Percentiles rank a stretch among this genome's conserved stretches.
Conservation (phyloP, 345 rosid genomes). For the Lepidium didymum region DNA sequence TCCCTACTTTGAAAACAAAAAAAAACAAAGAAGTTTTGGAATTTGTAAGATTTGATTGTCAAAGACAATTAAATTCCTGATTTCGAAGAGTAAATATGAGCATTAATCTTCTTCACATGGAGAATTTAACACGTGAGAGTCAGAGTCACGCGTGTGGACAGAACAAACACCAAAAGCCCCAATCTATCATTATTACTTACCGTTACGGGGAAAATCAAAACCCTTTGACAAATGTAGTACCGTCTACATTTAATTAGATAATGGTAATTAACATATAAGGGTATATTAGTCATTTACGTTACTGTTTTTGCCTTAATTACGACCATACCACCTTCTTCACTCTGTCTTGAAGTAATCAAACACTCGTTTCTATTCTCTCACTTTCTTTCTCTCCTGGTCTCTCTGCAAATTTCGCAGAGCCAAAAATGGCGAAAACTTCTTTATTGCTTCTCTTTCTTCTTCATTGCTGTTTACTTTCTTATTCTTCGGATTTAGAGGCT, state of each 20-base stretch:
- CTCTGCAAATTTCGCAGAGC: constrained; percentile 4
- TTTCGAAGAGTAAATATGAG: constrained; percentile 12
- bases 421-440: constrained; percentile 43
- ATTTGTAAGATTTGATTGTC: background rate
- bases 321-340: constrained; percentile 20
- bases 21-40: background rate
- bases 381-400: background rate
- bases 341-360: background rate
- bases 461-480: background rate
- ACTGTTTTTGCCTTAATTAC: constrained; percentile 11
- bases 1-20: background rate
- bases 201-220: constrained; percentile 16
- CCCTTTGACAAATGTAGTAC: constrained; percentile 2
- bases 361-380: constrained; percentile 12
- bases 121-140: constrained; percentile 17
- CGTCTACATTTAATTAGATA: background rate
- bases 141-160: constrained; percentile 18
- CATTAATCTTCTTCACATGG: constrained; percentile 26
- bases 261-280: background rate
- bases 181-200: constrained; percentile 2
- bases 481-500: constrained; percentile 42
- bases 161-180: background rate
- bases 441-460: constrained; percentile 6
- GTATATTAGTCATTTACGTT: background rate
- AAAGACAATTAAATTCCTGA: constrained; percentile 1